These are phyloP conservation scores for Galeopsis tetrahit DNA, from an alignment of 257 asterid genomes.

Conservation along the genomic window DNA sequence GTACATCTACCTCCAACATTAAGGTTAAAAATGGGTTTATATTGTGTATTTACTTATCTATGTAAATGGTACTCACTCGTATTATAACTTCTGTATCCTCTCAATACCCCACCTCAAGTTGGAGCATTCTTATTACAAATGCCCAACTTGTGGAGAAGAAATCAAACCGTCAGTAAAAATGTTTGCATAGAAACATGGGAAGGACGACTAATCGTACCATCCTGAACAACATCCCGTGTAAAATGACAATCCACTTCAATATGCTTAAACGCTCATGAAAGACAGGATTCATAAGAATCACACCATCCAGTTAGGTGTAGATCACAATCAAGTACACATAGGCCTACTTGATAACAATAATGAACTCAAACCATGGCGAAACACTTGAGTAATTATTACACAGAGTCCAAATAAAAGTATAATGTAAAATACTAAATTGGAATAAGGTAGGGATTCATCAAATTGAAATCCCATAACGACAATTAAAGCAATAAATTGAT, in stretches of 20 bases:
- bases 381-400: too few relatives aligned
- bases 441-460: background rate
- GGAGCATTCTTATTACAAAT: background rate
- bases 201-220: background rate
- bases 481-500: background rate
- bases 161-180: background rate
- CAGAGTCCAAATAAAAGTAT: too few relatives aligned
- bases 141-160: background rate
- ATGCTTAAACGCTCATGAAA: slow-evolving; percentile 16
- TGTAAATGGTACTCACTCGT: too few relatives aligned
- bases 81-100: background rate
- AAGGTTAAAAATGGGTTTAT: too few relatives aligned
- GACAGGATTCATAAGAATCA: background rate
- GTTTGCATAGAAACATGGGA: background rate
- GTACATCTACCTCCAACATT: background rate
- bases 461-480: background rate
- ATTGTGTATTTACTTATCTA: too few relatives aligned
- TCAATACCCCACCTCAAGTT: background rate
- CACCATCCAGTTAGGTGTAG: background rate
- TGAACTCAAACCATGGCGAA: too few relatives aligned
- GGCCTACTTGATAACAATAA: too few relatives aligned
- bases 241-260: slow-evolving; percentile 21
- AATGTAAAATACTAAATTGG: too few relatives aligned
- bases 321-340: too few relatives aligned
- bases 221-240: background rate